Evolutionary conservation across 192 early-diverging fungal species (phyloP), one percentile per base, ranked within the genome.

Genomic region (Dissophora ornata): DNA sequence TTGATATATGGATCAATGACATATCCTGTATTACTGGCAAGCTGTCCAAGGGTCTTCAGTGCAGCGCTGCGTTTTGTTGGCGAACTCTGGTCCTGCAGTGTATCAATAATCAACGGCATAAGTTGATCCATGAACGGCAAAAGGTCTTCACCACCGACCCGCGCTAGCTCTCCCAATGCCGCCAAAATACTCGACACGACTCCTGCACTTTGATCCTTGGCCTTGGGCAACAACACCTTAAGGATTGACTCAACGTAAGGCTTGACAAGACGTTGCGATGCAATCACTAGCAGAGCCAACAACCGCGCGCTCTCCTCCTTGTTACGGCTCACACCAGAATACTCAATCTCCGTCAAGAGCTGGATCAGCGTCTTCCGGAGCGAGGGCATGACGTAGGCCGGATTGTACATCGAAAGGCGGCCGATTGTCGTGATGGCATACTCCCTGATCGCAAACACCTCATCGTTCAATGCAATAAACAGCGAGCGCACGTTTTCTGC

Each of bases 231-330:
- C 12, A 97, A 81, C 0, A 92, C 92, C 53, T 90, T 89, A 60
- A 97, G 82, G 48, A 98, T 93, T 2, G 94, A 89, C 56, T 93
- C 89, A 3, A 98, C 92, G 56, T 97, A 98, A 1, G 96, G 95
- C 61, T 94, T 91, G 16, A 97, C 88, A 49, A 96, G 85, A 30
- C 88, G 81, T 62, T 94, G 92, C 4, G 94, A 90, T 3, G 92
- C 85, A 5, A 85, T 74, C 13, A 96, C 90, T 30, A 98, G 71
- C 34, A 92, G 82, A 34, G 89, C 86, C 26, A 98, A 80, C 18
- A 97, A 64, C 44, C 90, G 85, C 10, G 94, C 93, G 53, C 90
- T 87, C 74, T 96, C 94, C 71, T 96, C 94, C 52, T 92, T 94
- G 62, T 95, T 93, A 28, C 92, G 84, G 52, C 93, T 90, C 9